Base-by-base conservation (phyloP, 257 asterid genomes). In the Primulina tabacum region DNA sequence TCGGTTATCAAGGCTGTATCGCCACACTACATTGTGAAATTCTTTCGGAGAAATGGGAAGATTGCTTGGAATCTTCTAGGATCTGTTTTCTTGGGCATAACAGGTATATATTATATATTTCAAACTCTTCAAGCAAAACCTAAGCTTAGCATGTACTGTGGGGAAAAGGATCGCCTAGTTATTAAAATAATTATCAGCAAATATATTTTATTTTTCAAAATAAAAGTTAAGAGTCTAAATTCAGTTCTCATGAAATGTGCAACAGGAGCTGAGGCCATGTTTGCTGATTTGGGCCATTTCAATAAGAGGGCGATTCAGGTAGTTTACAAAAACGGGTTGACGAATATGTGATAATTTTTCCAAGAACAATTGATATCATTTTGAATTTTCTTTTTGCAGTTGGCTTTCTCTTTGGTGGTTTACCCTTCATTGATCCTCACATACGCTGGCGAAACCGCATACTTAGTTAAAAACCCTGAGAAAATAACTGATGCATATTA, bases 271-370 rank as follows among this genome's bases (percentile, higher is more conserved):
- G 92, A 88, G 78, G 96, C 91, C 47, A 89, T 89, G 96, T 85
- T 89, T 83, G 89, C 93, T 34, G 96, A 89, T 81, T 78, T 89
- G 72, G 93, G 96, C 14, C 96, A 89, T 68, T 89, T 86, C 84
- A 89, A 85, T 78, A 86, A 82, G 80, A 79, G 79, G 68, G 84
- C 87, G 59, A 85, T 89, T 38, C 96, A 89, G 90, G 92, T 86
- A 43, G 28, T 60, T 11, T 58, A 16, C 60, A 17, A 4, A 16
- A 47, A 47, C 0, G 17, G 12, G 53, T 43, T 0, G 56, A 16
- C 4, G 20, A 16, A 47, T 47, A 14, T 14, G 8, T 16, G 20
- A 7, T 16, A 14, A 47, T 14, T 12, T 21, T 43, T 3, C n/a
- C n/a, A 11, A 47, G 16, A 47, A 47, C 2, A 5, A 5, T 16